Conservation (phyloP, 352 stramenopile genomes). For the Pythium oligandrum region DNA sequence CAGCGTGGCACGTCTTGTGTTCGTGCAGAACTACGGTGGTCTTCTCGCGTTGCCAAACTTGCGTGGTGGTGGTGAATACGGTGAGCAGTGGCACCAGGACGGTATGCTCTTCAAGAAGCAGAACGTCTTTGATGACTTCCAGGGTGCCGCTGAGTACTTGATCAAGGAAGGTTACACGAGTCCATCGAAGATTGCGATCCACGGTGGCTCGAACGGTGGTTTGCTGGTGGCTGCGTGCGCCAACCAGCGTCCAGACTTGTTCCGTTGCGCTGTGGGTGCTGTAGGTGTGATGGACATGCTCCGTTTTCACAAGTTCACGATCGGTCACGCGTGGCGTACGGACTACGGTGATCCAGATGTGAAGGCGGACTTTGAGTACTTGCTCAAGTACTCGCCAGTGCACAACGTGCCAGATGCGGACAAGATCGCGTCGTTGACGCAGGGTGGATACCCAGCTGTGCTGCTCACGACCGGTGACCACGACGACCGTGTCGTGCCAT, state of each 20-base stretch:
- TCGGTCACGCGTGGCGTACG: constrained; percentile 86
- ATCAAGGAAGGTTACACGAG: constrained; percentile 88
- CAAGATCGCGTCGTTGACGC: constrained; percentile 41
- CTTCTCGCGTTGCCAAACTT: constrained; percentile 93
- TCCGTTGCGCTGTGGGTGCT: constrained; percentile 88
- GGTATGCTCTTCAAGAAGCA: constrained; percentile 92
- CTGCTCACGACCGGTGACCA: constrained; percentile 88
- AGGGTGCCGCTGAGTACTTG: constrained; percentile 91
- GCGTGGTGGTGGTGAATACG: constrained; percentile 92
- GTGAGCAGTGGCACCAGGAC: constrained; percentile 89
- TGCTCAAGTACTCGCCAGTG: constrained; percentile 84
- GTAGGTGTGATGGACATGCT: constrained; percentile 97
- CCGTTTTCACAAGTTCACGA: constrained; percentile 93
- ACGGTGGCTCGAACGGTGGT: constrained; percentile 93
- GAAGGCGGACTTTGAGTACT: constrained; percentile 75
- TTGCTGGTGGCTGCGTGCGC: constrained; percentile 89
- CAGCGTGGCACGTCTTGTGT: constrained; percentile 78
- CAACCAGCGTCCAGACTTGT: constrained; percentile 90
- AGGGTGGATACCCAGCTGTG: constrained; percentile 73
- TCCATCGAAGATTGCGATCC: constrained; percentile 85
- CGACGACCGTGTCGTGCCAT: constrained; percentile 86
- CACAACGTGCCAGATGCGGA: constrained; percentile 80
- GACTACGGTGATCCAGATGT: constrained; percentile 86
- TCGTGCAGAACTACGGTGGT: constrained; percentile 90
- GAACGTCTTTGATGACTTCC: constrained; percentile 95